Percentiles rank a stretch among this genome's conserved stretches.
Evolutionary conservation across 768 basidiomycete genomes (phyloP).

Genomic region (Auricularia sp.): DNA sequence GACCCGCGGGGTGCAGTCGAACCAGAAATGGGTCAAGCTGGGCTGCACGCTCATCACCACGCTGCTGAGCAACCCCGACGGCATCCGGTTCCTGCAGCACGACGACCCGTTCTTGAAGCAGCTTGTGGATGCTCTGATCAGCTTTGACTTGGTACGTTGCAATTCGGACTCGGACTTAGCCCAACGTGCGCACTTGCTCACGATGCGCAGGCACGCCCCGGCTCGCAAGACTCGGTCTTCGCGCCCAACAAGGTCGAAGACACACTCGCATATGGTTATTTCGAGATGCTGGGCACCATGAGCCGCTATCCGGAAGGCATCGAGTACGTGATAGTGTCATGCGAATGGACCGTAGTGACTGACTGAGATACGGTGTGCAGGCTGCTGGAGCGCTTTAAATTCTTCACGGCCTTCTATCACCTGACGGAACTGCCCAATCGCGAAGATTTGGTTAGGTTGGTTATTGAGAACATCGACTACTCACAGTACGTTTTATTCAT

Average conservation of each 20-base stretch:
- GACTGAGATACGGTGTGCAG: slow-evolving; percentile 18
- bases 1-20: slow-evolving; percentile 36
- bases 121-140: slow-evolving; percentile 77
- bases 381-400: slow-evolving; percentile 78
- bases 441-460: slow-evolving; percentile 84
- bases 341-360: slow-evolving; percentile 2
- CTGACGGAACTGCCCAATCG: slow-evolving; percentile 82
- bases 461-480: slow-evolving; percentile 89
- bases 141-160: slow-evolving; percentile 75
- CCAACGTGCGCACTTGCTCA: too few species aligned
- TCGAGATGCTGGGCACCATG: slow-evolving; percentile 89
- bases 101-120: slow-evolving; percentile 84
- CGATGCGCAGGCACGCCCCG: slow-evolving; percentile 13
- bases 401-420: slow-evolving; percentile 95
- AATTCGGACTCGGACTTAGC: background rate
- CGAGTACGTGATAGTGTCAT: slow-evolving; percentile 43
- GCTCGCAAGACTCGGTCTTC: slow-evolving; percentile 31
- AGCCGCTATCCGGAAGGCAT: slow-evolving; percentile 85
- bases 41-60: slow-evolving; percentile 78
- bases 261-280: slow-evolving; percentile 82
- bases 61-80: slow-evolving; percentile 73
- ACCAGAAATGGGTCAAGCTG: slow-evolving; percentile 74
- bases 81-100: slow-evolving; percentile 61
- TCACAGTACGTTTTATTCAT: slow-evolving; percentile 17
- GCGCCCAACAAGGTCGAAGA: slow-evolving; percentile 73